Conservation (phyloP, 139 green algal genomes). For the Zygnema circumcarinatum region DNA sequence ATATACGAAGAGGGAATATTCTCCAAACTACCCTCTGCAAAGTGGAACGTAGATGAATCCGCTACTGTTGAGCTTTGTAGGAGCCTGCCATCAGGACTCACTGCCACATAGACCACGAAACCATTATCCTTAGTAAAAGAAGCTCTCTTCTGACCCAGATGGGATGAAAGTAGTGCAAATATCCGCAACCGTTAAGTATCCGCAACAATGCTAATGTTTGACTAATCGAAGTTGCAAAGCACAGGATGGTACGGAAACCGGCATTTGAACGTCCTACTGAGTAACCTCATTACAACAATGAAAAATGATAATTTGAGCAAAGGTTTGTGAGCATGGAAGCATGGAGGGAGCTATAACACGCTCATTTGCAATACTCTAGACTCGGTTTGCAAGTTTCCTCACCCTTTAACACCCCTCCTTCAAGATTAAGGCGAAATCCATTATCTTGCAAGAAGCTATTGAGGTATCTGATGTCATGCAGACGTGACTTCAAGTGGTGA, state of each 20-base stretch:
- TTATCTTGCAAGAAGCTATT: constrained; percentile 59
- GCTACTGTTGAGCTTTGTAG: constrained; percentile 79
- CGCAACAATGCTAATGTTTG: too few species aligned
- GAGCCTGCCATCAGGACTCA: constrained; percentile 73
- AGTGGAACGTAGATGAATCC: constrained; percentile 69
- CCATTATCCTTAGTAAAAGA: neutral
- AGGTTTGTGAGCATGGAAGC: too few species aligned
- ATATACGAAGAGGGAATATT: constrained; percentile 71
- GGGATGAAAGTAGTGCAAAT: too few species aligned
- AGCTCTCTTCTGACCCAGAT: neutral
- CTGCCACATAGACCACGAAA: constrained; percentile 30
- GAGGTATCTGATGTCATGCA: constrained; percentile 52
- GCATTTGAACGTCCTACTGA: too few species aligned
- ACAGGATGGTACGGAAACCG: too few species aligned
- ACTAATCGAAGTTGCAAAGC: too few species aligned
- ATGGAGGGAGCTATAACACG: too few species aligned
- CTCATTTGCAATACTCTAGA: too few species aligned
- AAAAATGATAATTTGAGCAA: too few species aligned
- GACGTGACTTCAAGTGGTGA: constrained; percentile 60
- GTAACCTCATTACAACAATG: too few species aligned
- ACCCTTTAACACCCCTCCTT: constrained; percentile 73
- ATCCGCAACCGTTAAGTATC: too few species aligned
- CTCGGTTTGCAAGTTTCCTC: too few species aligned
- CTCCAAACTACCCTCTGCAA: constrained; percentile 51
- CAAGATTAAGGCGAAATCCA: constrained; percentile 72